Conservation (phyloP, 2,329 filamentous ascomycete species). For the Clonostachys solani region DNA sequence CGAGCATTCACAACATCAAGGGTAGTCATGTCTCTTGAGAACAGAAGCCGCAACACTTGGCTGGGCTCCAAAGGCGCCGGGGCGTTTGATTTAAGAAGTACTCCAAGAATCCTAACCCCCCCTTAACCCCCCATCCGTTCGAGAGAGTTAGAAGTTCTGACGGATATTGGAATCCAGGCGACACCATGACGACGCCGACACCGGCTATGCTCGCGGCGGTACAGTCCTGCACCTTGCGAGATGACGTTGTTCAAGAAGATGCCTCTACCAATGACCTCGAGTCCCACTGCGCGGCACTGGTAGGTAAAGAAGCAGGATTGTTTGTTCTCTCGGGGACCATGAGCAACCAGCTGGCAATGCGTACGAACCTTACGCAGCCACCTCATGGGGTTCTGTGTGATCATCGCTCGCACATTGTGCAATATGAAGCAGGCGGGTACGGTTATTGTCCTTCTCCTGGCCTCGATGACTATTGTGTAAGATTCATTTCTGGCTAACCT, state of each 20-base stretch:
- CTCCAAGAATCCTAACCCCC: constrained; percentile 4
- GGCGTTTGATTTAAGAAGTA: constrained; percentile 33
- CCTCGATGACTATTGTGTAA: neutral
- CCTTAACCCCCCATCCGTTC: neutral
- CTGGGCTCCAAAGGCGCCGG: constrained; percentile 29
- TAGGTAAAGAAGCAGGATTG: constrained; percentile 71
- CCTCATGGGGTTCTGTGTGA: constrained; percentile 81
- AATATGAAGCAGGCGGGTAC: constrained; percentile 59
- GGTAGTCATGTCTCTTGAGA: too few species aligned
- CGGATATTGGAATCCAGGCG: constrained; percentile 25
- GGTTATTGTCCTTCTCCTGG: constrained; percentile 8
- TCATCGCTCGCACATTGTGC: constrained; percentile 70
- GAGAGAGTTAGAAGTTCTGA: neutral
- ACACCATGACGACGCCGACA: constrained; percentile 68
- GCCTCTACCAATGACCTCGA: constrained; percentile 74
- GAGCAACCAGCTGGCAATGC: constrained; percentile 85
- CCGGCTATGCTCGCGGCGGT: constrained; percentile 79
- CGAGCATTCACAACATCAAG: too few species aligned
- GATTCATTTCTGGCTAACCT: neutral
- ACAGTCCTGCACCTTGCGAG: constrained; percentile 66
- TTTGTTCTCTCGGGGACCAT: constrained; percentile 89
- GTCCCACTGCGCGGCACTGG: constrained; percentile 65
- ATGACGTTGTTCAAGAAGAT: constrained; percentile 83
- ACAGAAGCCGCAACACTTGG: constrained; percentile 21
- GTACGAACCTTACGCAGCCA: constrained; percentile 72